These are phyloP conservation scores for Dioszegia aurantiaca DNA, from an alignment of 768 basidiomycete species.

Conservation along the genomic window DNA sequence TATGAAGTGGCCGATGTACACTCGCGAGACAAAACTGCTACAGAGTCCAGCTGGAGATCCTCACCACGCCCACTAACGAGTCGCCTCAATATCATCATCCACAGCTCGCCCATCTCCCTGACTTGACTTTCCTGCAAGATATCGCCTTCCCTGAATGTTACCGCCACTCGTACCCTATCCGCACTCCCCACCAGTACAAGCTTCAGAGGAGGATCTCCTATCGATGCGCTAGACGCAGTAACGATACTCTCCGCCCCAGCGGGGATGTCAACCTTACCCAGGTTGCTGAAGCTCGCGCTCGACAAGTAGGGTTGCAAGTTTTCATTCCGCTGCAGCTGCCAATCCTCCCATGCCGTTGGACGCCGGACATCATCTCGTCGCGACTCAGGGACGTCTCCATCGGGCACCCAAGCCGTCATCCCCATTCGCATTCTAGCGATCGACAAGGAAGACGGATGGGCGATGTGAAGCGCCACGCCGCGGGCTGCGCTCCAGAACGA, in stretches of 20 bases:
- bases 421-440: conserved; percentile 15
- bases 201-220: conserved; percentile 8
- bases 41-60: not conserved
- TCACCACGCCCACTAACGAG: conserved; percentile 1
- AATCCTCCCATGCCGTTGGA: conserved; percentile 8
- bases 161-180: not conserved
- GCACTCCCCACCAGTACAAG: not conserved
- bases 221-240: not conserved
- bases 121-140: not conserved
- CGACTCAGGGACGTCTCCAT: not conserved
- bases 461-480: not conserved
- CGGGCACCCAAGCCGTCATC: conserved; percentile 14
- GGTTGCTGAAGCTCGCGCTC: conserved; percentile 7
- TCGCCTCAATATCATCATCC: not conserved
- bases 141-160: conserved; percentile 2
- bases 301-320: not conserved
- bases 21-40: too few species aligned
- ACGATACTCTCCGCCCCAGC: not conserved
- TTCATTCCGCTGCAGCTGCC: conserved; percentile 1
- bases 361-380: not conserved
- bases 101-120: not conserved
- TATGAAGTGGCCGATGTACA: too few species aligned
- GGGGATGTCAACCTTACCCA: not conserved
- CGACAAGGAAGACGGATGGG: not conserved
- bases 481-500: conserved; percentile 8